Percentiles rank a stretch among this genome's conserved stretches.
These are phyloP conservation scores for Fraxinus albicans DNA, from an alignment of 305 asterid species.

Conservation along the genomic window DNA sequence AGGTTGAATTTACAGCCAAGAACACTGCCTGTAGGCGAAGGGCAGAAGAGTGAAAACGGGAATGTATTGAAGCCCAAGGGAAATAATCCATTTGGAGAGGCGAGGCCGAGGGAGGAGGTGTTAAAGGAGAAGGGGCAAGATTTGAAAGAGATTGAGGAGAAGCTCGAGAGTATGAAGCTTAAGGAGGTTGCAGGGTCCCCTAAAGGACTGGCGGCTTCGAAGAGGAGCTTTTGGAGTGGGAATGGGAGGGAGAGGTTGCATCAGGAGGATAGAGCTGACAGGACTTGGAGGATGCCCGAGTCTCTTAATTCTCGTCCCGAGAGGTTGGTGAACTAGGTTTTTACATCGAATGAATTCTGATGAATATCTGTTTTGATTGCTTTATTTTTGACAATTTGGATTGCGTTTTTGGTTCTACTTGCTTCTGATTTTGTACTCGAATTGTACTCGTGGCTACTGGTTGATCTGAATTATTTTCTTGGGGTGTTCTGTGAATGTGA, in stretches of 20 bases:
- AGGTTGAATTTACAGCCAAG: conserved; percentile 50
- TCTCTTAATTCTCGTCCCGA: conserved; percentile 48
- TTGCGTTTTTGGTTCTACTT: background rate
- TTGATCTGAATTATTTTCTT: background rate
- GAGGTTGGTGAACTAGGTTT: conserved; percentile 52
- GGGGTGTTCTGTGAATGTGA: background rate
- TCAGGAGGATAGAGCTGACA: conserved; percentile 42
- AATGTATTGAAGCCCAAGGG: conserved; percentile 51
- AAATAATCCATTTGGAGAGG: conserved; percentile 75
- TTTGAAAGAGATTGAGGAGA: conserved; percentile 80
- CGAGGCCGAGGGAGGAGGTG: conserved; percentile 97
- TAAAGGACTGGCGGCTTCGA: conserved; percentile 34
- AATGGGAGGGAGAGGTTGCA: conserved; percentile 48
- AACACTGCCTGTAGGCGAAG: conserved; percentile 33
- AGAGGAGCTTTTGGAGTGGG: conserved; percentile 63
- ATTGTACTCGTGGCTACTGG: background rate
- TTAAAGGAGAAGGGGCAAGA: conserved; percentile 92
- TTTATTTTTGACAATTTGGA: background rate
- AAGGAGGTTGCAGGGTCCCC: conserved; percentile 39
- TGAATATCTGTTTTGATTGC: background rate
- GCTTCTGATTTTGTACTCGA: background rate
- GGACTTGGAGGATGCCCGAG: conserved; percentile 77
- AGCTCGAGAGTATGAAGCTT: conserved; percentile 60
- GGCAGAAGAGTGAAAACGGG: conserved; percentile 3
- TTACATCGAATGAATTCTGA: background rate